These are phyloP conservation scores for Salix purpurea DNA, from an alignment of 345 rosid genomes.

Conservation along the genomic window DNA sequence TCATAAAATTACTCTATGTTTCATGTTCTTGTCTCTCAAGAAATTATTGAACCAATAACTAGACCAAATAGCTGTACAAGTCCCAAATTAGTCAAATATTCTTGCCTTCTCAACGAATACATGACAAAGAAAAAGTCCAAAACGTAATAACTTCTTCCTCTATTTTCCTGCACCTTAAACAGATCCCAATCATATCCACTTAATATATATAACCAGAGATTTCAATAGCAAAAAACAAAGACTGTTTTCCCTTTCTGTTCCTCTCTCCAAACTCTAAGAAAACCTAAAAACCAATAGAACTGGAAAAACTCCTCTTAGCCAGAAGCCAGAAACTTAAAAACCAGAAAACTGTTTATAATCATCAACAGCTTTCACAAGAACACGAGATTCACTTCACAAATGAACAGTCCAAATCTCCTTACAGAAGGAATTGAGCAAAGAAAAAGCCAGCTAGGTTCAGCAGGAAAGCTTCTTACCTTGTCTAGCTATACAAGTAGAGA, in stretches of 20 bases:
- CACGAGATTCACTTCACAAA: neutral
- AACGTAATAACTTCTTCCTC: neutral
- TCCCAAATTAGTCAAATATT: neutral
- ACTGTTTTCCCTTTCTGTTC: neutral
- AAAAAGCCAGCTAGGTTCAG: neutral
- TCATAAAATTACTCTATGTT: neutral
- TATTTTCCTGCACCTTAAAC: neutral
- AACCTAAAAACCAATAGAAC: neutral
- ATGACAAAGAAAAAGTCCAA: neutral
- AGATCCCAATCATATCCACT: conserved; percentile 1
- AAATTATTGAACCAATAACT: neutral
- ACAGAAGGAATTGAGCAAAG: neutral
- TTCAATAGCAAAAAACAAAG: neutral
- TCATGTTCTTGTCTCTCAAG: neutral
- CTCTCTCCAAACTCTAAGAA: neutral
- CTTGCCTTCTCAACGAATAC: neutral
- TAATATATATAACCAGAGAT: neutral
- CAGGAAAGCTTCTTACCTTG: neutral
- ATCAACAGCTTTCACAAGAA: neutral
- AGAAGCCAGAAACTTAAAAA: neutral
- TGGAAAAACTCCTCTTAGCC: neutral
- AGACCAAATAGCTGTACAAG: neutral
- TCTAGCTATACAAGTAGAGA: conserved; percentile 16
- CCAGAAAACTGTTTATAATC: neutral
- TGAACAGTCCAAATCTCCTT: neutral